Conservation (phyloP, 108 stramenopile genomes). For the Skeletonema menzelii region DNA sequence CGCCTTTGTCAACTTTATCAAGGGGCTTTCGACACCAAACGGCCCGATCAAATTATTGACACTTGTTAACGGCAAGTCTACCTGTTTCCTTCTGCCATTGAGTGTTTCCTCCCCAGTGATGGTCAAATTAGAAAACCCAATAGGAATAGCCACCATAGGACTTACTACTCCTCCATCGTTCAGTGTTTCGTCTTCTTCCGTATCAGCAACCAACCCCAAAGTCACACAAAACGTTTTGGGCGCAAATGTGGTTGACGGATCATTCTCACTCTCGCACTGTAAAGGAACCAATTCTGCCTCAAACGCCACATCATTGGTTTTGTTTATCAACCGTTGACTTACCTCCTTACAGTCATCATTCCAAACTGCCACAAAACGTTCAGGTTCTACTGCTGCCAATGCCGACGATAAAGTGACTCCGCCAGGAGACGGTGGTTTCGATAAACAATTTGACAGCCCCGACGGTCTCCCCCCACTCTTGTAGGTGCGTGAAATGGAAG, state of each 20-base stretch:
- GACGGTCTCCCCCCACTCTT: slow-evolving; percentile 28
- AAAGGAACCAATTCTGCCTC: slow-evolving; percentile 36
- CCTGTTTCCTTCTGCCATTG: slow-evolving; percentile 18
- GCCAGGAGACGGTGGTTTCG: neutral
- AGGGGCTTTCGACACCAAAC: slow-evolving; percentile 15
- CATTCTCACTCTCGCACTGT: neutral
- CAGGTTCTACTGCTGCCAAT: neutral
- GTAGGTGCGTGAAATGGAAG: slow-evolving; percentile 18
- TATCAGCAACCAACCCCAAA: slow-evolving; percentile 28
- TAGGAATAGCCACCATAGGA: slow-evolving; percentile 27
- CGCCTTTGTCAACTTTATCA: slow-evolving; percentile 7
- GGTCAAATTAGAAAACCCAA: slow-evolving; percentile 29
- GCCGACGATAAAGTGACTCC: neutral
- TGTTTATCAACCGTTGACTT: neutral
- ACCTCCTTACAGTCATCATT: slow-evolving; percentile 2
- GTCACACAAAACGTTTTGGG: slow-evolving; percentile 38
- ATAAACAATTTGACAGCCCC: slow-evolving; percentile 14
- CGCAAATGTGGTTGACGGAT: slow-evolving; percentile 10
- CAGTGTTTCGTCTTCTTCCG: neutral
- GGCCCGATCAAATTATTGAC: slow-evolving; percentile 11
- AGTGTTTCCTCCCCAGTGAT: slow-evolving; percentile 33
- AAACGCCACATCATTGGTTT: slow-evolving; percentile 28
- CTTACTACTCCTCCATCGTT: neutral
- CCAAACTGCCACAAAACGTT: slow-evolving; percentile 37
- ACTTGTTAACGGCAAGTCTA: slow-evolving; percentile 34